These are phyloP conservation scores for Syzygium malaccense DNA, from an alignment of 441 rosid genomes.

Conservation along the genomic window DNA sequence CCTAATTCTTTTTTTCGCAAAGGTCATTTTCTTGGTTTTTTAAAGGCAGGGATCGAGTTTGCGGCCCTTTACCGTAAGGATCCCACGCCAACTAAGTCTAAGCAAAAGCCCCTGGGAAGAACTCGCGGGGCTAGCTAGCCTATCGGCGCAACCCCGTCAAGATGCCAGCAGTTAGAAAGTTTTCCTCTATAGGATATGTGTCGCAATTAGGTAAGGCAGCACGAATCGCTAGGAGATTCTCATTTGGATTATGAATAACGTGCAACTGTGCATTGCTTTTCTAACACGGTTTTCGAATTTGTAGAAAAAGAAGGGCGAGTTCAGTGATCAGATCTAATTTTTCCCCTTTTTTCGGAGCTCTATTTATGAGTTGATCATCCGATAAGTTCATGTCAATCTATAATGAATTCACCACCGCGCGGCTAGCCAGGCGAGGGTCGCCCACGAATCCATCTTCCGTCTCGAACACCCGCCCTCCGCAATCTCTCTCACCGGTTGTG, in stretches of 20 bases:
- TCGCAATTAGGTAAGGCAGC: not conserved
- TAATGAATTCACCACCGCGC: rapidly evolving
- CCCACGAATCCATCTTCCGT: not conserved
- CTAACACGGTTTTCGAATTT: not conserved
- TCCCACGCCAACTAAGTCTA: not conserved
- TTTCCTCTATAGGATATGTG: too few species aligned
- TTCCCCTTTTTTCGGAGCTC: rapidly evolving
- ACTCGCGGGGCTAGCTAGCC: not conserved
- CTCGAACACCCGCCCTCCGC: rapidly evolving
- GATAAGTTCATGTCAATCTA: rapidly evolving
- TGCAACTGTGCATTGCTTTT: not conserved
- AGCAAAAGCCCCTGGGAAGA: not conserved
- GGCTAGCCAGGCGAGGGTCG: rapidly evolving
- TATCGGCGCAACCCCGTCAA: not conserved
- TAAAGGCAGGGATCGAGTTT: not conserved
- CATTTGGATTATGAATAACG: not conserved
- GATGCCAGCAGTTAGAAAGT: not conserved
- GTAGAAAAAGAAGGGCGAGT: not conserved
- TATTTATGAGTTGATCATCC: rapidly evolving
- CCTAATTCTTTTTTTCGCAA: not conserved
- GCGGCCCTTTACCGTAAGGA: not conserved
- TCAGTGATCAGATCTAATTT: not conserved
- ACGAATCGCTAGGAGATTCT: not conserved
- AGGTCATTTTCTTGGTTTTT: not conserved
- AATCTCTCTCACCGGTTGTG: rapidly evolving